A percentile compares a stretch with the other conserved stretches of the same genome.
phyloP scores from a whole-genome alignment of 495 filamentous ascomycete species.

The Aspergillus ostianus region DNA sequence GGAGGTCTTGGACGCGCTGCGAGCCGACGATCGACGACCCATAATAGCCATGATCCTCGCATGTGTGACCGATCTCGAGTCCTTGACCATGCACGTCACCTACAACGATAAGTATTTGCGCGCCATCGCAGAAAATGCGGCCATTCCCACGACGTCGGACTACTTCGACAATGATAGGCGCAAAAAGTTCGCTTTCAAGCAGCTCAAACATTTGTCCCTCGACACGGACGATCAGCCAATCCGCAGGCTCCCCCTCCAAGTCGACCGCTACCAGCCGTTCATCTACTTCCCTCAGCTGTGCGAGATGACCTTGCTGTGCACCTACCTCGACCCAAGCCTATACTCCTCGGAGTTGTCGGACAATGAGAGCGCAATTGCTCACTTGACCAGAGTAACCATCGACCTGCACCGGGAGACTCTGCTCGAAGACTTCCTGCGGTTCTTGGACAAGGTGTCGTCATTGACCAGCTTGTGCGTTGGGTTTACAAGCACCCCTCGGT shows the following conservation, averaged over 20 bases:
- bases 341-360: not conserved
- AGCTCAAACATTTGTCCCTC: not conserved
- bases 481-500: not conserved
- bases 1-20: not conserved
- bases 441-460: not conserved
- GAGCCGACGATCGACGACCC: conserved; percentile 2
- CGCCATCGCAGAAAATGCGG: not conserved
- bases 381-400: not conserved
- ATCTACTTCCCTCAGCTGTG: conserved; percentile 1
- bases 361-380: not conserved
- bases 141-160: not conserved
- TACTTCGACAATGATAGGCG: not conserved
- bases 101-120: not conserved
- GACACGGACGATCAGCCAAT: not conserved
- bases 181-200: not conserved
- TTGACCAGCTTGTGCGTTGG: not conserved
- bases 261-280: not conserved
- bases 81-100: conserved; percentile 3
- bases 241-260: not conserved
- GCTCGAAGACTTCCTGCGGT: not conserved
- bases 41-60: conserved; percentile 1
- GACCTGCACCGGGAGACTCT: not conserved
- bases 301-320: not conserved
- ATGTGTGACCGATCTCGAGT: not conserved
- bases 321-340: not conserved